A percentile compares a stretch with the other conserved stretches of the same genome.
Evolutionary conservation across 2,329 filamentous ascomycete genomes (phyloP).

Genomic region (Ambrosiella cleistominuta): DNA sequence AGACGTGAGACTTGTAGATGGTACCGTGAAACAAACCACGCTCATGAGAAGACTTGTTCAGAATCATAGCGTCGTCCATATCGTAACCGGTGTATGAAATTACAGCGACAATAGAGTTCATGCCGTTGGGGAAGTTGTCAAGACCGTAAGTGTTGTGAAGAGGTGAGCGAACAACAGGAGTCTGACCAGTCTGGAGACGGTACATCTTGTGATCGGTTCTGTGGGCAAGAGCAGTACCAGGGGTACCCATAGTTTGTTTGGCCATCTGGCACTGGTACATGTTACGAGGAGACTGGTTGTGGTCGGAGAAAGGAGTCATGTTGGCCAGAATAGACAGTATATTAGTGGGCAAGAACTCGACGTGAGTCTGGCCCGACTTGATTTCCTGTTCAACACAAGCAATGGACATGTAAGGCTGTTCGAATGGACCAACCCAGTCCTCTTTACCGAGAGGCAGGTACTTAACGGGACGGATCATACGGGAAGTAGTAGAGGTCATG

Average conservation of each 20-base stretch:
- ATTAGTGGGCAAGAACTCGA: conserved; percentile 86
- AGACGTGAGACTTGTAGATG: conserved; percentile 94
- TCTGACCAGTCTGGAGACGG: conserved; percentile 85
- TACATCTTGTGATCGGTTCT: conserved; percentile 97
- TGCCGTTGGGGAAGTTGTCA: conserved; percentile 95
- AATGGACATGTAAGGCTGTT: conserved; percentile 97
- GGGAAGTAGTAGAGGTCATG: conserved; percentile 69
- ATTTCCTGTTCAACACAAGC: conserved; percentile 80
- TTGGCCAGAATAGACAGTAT: conserved; percentile 96
- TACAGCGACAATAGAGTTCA: conserved; percentile 88
- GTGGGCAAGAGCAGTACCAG: conserved; percentile 65
- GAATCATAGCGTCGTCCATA: conserved; percentile 99
- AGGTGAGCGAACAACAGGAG: conserved; percentile 77
- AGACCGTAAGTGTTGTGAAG: conserved; percentile 92
- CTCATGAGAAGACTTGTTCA: conserved; percentile 94
- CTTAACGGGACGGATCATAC: conserved; percentile 83
- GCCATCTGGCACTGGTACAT: conserved; percentile 99
- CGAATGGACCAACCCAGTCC: conserved; percentile 81
- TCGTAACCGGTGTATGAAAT: conserved; percentile 98
- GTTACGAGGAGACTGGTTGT: conserved; percentile 95
- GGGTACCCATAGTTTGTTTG: conserved; percentile 98
- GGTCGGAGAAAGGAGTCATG: conserved; percentile 97
- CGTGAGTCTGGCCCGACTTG: conserved; percentile 77
- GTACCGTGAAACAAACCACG: conserved; percentile 89
- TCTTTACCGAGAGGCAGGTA: conserved; percentile 73